Percentiles rank a stretch among this genome's conserved stretches.
These are phyloP conservation scores for Terana coerulea DNA, from an alignment of 768 basidiomycete genomes.

Conservation along the genomic window DNA sequence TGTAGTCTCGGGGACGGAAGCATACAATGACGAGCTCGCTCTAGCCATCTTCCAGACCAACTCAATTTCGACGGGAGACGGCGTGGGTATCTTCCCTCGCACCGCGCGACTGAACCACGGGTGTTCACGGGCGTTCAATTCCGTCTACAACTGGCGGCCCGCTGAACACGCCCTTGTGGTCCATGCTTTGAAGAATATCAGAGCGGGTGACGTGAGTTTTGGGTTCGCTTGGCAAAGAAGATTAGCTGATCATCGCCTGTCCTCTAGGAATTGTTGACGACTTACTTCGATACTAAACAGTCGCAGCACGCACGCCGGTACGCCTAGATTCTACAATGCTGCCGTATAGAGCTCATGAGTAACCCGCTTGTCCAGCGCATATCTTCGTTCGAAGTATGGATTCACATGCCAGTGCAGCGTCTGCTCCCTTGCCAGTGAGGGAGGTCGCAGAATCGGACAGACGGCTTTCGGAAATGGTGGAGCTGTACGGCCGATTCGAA, in stretches of 20 bases:
- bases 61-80: conserved; percentile 49
- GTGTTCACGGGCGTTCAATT: conserved; percentile 64
- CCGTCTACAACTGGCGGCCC: conserved; percentile 58
- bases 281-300: conserved; percentile 55
- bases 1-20: conserved; percentile 31
- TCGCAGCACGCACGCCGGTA: conserved; percentile 53
- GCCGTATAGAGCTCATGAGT: too few relatives aligned
- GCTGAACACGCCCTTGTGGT: conserved; percentile 47
- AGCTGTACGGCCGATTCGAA: conserved; percentile 40
- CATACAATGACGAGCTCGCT: conserved; percentile 39
- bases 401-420: conserved; percentile 57
- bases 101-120: conserved; percentile 70
- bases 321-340: too few relatives aligned
- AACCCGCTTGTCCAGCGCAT: conserved; percentile 42
- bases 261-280: conserved; percentile 55
- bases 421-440: conserved; percentile 48
- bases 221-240: conserved; percentile 1
- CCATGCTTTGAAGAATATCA: conserved; percentile 53
- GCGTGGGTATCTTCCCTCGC: conserved; percentile 61
- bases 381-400: conserved; percentile 47
- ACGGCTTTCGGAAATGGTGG: conserved; percentile 43
- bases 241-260: conserved; percentile 3
- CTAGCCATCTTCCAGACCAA: conserved; percentile 69
- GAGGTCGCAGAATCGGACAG: conserved; percentile 50
- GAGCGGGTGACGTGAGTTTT: conserved; percentile 45